phyloP scores from a whole-genome alignment of 2,329 filamentous ascomycete genomes.

The Neophaeococcomyces mojaviensis region DNA sequence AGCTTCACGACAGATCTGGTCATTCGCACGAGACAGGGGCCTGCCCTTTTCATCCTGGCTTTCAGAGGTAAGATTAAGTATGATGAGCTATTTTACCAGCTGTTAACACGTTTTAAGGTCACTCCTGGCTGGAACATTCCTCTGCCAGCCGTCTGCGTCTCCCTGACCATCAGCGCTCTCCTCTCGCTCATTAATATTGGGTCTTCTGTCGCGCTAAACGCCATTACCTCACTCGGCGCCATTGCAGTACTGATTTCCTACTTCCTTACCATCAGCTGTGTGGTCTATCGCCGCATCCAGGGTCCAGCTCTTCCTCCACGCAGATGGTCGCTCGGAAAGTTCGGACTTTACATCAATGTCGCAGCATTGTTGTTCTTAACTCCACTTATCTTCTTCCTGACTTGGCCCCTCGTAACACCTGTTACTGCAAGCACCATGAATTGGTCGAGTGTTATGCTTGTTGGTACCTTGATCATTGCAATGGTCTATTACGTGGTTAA shows the following conservation, averaged over 20 bases:
- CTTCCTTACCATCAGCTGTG: slow-evolving; percentile 40
- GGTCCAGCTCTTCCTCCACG: slow-evolving; percentile 32
- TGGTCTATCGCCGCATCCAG: slow-evolving; percentile 37
- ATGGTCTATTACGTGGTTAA: slow-evolving; percentile 32
- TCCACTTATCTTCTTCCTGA: slow-evolving; percentile 41
- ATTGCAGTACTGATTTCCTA: slow-evolving; percentile 45
- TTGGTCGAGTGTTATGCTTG: slow-evolving; percentile 43
- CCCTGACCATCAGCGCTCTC: slow-evolving; percentile 28
- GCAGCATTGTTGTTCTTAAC: slow-evolving; percentile 37
- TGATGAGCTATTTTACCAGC: not conserved
- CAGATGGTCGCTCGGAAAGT: slow-evolving; percentile 38
- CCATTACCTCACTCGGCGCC: slow-evolving; percentile 43
- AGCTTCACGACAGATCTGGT: slow-evolving; percentile 29
- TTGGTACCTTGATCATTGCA: slow-evolving; percentile 32
- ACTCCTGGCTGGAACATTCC: slow-evolving; percentile 31
- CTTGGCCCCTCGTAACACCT: slow-evolving; percentile 37
- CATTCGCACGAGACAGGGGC: slow-evolving; percentile 15
- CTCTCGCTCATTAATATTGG: slow-evolving; percentile 47
- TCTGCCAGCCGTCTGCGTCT: slow-evolving; percentile 31
- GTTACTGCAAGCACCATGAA: slow-evolving; percentile 40
- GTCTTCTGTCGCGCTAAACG: slow-evolving; percentile 44
- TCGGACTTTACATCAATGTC: slow-evolving; percentile 38
- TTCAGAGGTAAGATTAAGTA: not conserved
- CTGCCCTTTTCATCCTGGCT: slow-evolving; percentile 10
- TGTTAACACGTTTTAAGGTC: slow-evolving; percentile 10